Percentiles rank a stretch among this genome's conserved stretches.
Conservation (phyloP, 2,329 filamentous ascomycete genomes). For the Colletotrichum orbiculare region DNA sequence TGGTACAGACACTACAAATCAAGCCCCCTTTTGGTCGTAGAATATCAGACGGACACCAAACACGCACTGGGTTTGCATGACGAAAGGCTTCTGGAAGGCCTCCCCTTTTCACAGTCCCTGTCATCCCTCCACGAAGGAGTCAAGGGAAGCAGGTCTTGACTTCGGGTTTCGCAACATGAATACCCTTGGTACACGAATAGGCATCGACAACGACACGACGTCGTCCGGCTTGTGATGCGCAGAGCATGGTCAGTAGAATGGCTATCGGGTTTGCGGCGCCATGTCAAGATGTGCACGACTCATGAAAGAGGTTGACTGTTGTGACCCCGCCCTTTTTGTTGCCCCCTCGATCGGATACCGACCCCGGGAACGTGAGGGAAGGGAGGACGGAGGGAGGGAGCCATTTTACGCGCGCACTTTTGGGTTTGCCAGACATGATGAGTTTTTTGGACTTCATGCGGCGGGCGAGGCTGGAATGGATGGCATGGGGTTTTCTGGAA, state of each 20-base stretch:
- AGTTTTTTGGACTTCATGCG: slow-evolving; percentile 32
- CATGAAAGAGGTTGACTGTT: not conserved
- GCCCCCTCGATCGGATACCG: slow-evolving; percentile 16
- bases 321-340: slow-evolving; percentile 1
- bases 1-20: too few relatives aligned
- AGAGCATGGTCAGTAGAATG: too few relatives aligned
- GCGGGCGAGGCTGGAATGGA: slow-evolving; percentile 35
- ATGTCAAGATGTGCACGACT: too few relatives aligned
- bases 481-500: not conserved
- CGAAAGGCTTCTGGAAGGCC: slow-evolving; percentile 26
- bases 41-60: slow-evolving; percentile 11
- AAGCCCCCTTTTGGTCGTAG: too few relatives aligned
- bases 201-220: not conserved
- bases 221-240: slow-evolving; percentile 10
- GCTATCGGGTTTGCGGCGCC: too few relatives aligned
- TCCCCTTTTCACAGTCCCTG: too few relatives aligned
- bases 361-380: not conserved
- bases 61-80: slow-evolving; percentile 14
- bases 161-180: not conserved
- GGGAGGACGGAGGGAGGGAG: not conserved
- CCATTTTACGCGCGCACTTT: too few relatives aligned
- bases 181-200: too few relatives aligned
- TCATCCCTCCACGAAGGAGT: not conserved
- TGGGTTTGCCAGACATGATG: slow-evolving; percentile 25
- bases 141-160: slow-evolving; percentile 10